Conservation (phyloP, 768 basidiomycete species). For the Cystobasidium tubakii region DNA sequence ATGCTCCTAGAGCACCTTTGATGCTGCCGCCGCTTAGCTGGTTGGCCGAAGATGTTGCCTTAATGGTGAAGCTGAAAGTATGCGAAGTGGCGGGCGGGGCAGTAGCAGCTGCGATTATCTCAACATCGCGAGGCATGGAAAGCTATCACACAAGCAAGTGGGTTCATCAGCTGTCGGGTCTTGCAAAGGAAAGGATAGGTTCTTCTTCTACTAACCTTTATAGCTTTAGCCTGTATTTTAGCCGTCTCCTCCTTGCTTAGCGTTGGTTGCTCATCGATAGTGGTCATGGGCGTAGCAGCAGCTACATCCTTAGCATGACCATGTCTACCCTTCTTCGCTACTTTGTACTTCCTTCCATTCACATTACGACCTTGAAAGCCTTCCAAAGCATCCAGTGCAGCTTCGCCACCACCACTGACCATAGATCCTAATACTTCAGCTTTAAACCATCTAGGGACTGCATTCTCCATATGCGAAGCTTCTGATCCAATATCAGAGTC, state of each 20-base stretch:
- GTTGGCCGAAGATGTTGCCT: constrained; percentile 59
- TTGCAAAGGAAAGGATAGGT: neutral
- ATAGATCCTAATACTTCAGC: constrained; percentile 86
- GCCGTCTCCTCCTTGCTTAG: constrained; percentile 79
- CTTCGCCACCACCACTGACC: constrained; percentile 65
- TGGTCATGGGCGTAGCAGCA: neutral
- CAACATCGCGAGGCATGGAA: constrained; percentile 84
- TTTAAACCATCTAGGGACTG: constrained; percentile 82
- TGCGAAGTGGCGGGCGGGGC: constrained; percentile 90
- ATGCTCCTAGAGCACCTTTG: constrained; percentile 14
- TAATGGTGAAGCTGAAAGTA: constrained; percentile 80
- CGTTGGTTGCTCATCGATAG: constrained; percentile 45
- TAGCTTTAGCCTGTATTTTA: constrained; percentile 82
- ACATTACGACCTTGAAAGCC: neutral
- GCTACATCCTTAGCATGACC: constrained; percentile 55
- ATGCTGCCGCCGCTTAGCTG: neutral
- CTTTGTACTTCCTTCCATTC: constrained; percentile 6
- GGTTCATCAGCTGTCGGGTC: too few relatives aligned
- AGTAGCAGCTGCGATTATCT: constrained; percentile 88
- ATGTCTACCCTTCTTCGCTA: constrained; percentile 52
- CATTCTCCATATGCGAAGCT: constrained; percentile 73
- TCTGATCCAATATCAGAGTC: constrained; percentile 49
- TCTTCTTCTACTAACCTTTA: constrained; percentile 59
- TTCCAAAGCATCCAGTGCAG: constrained; percentile 25
- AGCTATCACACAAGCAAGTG: constrained; percentile 54